These are phyloP conservation scores for Chenopodium suecicum DNA, from an alignment of 148 eudicot genomes.

Conservation along the genomic window DNA sequence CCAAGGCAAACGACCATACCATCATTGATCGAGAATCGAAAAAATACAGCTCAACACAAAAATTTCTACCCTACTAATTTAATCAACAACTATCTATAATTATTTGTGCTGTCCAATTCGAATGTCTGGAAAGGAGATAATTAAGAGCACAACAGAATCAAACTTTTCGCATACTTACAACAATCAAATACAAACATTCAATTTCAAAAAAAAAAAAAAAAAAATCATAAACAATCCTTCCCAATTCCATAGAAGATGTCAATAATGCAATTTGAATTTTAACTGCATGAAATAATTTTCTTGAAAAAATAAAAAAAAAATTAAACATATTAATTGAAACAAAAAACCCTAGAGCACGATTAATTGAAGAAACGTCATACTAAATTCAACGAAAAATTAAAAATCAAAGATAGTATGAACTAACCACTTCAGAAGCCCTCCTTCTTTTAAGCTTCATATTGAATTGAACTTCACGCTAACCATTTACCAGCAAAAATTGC, in stretches of 20 bases:
- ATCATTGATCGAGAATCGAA: neutral
- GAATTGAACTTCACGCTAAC: constrained; percentile 36
- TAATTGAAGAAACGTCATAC: no score
- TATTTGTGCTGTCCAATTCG: no score
- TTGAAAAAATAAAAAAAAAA: neutral
- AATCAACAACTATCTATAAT: neutral
- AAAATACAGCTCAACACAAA: neutral
- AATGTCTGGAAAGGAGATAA: no score
- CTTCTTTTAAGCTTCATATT: constrained; percentile 73
- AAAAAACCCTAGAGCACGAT: neutral
- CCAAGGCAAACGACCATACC: neutral
- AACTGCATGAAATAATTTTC: neutral
- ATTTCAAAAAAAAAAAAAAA: neutral
- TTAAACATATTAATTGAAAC: neutral
- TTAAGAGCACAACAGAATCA: no score
- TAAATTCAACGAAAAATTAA: neutral
- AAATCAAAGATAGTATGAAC: constrained; percentile 15
- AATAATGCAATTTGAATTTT: neutral
- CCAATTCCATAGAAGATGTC: neutral
- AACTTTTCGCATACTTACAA: no score
- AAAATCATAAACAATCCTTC: neutral
- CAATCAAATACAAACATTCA: neutral
- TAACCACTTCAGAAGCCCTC: constrained; percentile 84
- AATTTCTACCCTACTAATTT: neutral
- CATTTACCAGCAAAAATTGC: constrained; percentile 32